These are phyloP conservation scores for Prunus davidiana DNA, from an alignment of 306 rosid species.

Conservation along the genomic window DNA sequence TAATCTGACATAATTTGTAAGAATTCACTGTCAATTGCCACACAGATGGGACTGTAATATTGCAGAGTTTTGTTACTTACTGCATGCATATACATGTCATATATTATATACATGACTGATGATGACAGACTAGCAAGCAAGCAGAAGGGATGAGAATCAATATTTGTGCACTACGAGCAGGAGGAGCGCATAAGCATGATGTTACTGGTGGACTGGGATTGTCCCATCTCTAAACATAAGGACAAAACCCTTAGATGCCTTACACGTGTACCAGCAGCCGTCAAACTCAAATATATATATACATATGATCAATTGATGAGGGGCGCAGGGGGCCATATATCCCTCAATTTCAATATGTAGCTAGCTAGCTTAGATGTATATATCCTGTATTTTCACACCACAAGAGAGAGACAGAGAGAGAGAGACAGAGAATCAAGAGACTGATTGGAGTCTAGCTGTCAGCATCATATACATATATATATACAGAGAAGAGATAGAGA, in stretches of 20 bases:
- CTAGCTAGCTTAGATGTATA: neutral
- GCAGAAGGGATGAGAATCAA: neutral
- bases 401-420: neutral
- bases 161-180: neutral
- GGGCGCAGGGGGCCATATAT: no score
- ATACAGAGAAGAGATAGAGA: neutral
- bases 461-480: neutral
- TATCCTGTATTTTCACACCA: neutral
- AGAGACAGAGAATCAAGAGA: neutral
- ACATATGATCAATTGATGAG: no score
- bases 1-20: no score
- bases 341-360: no score
- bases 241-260: slow-evolving; percentile 28
- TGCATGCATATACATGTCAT: no score
- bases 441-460: slow-evolving; percentile 13
- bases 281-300: slow-evolving; percentile 12
- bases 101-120: no score
- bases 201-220: slow-evolving; percentile 1
- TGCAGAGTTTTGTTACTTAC: no score
- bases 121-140: neutral
- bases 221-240: slow-evolving; percentile 8
- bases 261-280: slow-evolving; percentile 25
- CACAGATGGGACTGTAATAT: no score
- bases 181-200: neutral
- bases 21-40: no score